A percentile compares a stretch with the other conserved stretches of the same genome.
Conservation (phyloP, 2,329 filamentous ascomycete species). For the Aspergillus hortae region DNA sequence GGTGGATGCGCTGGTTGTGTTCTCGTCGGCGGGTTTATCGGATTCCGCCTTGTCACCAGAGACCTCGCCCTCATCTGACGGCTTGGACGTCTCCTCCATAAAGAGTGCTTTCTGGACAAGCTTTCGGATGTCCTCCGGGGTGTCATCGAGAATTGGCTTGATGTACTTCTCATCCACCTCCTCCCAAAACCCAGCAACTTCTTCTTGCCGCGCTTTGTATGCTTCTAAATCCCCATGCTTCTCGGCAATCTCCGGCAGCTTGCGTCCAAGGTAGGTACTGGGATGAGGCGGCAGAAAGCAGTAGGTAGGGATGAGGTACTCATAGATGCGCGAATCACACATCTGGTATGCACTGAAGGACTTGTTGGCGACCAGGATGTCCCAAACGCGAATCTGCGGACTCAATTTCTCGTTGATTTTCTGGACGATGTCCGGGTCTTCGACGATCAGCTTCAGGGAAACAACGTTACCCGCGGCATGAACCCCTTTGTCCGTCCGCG, state of each 20-base stretch:
- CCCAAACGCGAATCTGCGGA: constrained; percentile 92
- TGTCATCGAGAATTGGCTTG: constrained; percentile 58
- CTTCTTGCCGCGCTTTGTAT: constrained; percentile 66
- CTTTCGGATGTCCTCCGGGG: constrained; percentile 41
- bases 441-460: constrained; percentile 90
- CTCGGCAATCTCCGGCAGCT: constrained; percentile 73
- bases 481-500: constrained; percentile 94
- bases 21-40: not conserved
- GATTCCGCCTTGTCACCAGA: constrained; percentile 15
- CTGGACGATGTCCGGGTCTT: constrained; percentile 79
- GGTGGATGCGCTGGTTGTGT: not conserved
- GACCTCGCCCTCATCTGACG: constrained; percentile 11
- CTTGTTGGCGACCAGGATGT: constrained; percentile 82
- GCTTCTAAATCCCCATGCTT: constrained; percentile 68
- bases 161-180: constrained; percentile 77
- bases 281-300: constrained; percentile 90
- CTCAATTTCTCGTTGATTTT: constrained; percentile 87
- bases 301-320: constrained; percentile 93
- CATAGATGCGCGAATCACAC: constrained; percentile 94
- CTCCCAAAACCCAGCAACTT: constrained; percentile 78
- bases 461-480: constrained; percentile 95
- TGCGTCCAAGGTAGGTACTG: constrained; percentile 77
- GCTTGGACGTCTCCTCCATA: constrained; percentile 27
- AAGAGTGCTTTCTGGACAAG: constrained; percentile 40
- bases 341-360: constrained; percentile 92